Evolutionary conservation across 192 early-diverging fungal species (phyloP).

Genomic region (Tieghemiomyces parasiticus): DNA sequence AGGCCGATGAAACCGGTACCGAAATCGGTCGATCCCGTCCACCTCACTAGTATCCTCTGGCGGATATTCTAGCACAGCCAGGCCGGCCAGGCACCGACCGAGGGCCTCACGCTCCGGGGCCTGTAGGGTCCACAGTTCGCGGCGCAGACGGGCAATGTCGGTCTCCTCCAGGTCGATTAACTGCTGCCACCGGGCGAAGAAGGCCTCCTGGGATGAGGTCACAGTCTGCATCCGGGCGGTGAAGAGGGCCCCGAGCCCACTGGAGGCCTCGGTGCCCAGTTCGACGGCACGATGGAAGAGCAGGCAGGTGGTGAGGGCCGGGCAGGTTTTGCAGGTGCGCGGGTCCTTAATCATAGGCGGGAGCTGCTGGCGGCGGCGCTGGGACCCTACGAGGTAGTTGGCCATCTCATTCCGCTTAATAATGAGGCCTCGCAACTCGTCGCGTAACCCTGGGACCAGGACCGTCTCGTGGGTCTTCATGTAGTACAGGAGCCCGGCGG

Average conservation of each 20-base stretch:
- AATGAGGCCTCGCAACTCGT: slow-evolving; percentile 59
- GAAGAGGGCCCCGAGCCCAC: slow-evolving; percentile 45
- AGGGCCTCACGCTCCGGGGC: slow-evolving; percentile 31
- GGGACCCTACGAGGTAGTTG: slow-evolving; percentile 21
- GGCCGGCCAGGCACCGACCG: slow-evolving; percentile 24
- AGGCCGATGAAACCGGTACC: slow-evolving; percentile 2
- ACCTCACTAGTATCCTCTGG: slow-evolving; percentile 5
- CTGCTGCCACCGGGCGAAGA: slow-evolving; percentile 65
- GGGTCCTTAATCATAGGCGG: slow-evolving; percentile 57
- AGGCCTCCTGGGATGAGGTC: slow-evolving; percentile 35
- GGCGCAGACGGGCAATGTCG: slow-evolving; percentile 38
- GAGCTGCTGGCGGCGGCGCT: no score
- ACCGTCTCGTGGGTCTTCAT: slow-evolving; percentile 48
- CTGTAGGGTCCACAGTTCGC: slow-evolving; percentile 52
- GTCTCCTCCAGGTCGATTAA: slow-evolving; percentile 64
- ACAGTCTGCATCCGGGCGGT: slow-evolving; percentile 43
- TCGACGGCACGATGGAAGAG: slow-evolving; percentile 64
- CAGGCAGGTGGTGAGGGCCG: slow-evolving; percentile 42
- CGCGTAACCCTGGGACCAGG: slow-evolving; percentile 36
- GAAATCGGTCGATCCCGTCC: slow-evolving; percentile 12
- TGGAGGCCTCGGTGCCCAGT: slow-evolving; percentile 34
- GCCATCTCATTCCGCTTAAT: slow-evolving; percentile 65
- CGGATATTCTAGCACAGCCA: slow-evolving; percentile 15
- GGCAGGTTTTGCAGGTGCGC: slow-evolving; percentile 52
- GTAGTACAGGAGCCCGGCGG: slow-evolving; percentile 62